Percentiles rank a stretch among this genome's conserved stretches.
Evolutionary conservation across 345 rosid genomes (phyloP).

Genomic region (Cardamine occulta): DNA sequence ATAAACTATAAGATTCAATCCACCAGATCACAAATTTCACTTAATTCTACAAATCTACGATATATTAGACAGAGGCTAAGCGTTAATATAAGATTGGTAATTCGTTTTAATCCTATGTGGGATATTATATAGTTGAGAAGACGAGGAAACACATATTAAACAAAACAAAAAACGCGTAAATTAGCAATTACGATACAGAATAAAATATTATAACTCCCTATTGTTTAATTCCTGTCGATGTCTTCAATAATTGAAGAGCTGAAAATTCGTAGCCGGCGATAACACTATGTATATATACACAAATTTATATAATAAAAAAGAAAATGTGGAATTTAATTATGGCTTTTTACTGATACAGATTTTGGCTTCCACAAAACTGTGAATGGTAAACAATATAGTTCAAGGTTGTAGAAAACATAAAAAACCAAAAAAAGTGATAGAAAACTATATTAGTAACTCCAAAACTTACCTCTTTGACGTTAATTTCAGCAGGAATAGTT

Average conservation of each 20-base stretch:
- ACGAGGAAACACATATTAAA: too few relatives aligned
- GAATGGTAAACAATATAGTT: background rate
- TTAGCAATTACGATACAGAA: background rate
- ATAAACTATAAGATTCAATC: background rate
- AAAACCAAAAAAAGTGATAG: background rate
- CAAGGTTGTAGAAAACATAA: background rate
- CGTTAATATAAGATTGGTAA: too few relatives aligned
- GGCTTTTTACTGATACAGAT: background rate
- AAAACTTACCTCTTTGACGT: background rate
- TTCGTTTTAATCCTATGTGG: background rate
- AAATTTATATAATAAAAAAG: too few relatives aligned
- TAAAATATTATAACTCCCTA: background rate
- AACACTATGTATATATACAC: background rate
- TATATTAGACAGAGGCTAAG: too few relatives aligned
- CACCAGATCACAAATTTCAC: background rate
- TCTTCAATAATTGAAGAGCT: background rate
- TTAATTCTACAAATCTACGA: background rate
- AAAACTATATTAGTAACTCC: background rate
- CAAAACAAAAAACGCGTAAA: background rate
- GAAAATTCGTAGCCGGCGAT: background rate
- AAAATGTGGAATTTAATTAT: background rate
- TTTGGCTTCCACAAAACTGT: background rate
- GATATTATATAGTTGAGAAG: background rate
- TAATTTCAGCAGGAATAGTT: background rate
- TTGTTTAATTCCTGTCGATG: background rate